Percentiles rank a stretch among this genome's conserved stretches.
Conservation (phyloP, 2,329 filamentous ascomycete genomes). For the Lachnellula occidentalis region DNA sequence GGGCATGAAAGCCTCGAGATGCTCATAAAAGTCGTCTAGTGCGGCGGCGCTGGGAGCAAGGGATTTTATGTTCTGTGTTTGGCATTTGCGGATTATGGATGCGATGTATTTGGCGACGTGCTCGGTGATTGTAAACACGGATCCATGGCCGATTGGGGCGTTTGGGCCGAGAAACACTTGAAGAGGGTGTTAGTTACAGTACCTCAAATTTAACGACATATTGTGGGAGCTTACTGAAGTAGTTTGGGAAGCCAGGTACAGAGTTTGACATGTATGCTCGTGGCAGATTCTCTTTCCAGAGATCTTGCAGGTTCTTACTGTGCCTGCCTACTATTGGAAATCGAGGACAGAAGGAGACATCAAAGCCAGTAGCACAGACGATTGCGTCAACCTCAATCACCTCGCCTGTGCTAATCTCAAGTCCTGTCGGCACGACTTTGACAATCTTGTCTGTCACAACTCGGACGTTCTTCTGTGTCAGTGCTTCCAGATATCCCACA, state of each 20-base stretch:
- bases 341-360: constrained; percentile 24
- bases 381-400: constrained; percentile 33
- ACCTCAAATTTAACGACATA: neutral
- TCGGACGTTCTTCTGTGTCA: constrained; percentile 31
- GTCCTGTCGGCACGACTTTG: constrained; percentile 32
- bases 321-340: constrained; percentile 22
- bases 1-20: constrained; percentile 28
- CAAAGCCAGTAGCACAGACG: constrained; percentile 32
- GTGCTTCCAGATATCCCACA: constrained; percentile 33
- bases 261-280: constrained; percentile 32
- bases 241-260: constrained; percentile 29
- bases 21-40: constrained; percentile 30
- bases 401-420: constrained; percentile 28
- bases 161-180: constrained; percentile 30
- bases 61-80: constrained; percentile 36
- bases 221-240: constrained; percentile 14
- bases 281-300: constrained; percentile 25
- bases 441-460: constrained; percentile 40
- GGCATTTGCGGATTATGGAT: constrained; percentile 40
- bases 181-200: neutral
- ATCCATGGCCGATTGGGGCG: constrained; percentile 28
- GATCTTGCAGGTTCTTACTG: constrained; percentile 23
- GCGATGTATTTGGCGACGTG: constrained; percentile 44
- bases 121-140: constrained; percentile 37
- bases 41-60: constrained; percentile 37